Percentiles rank a stretch among this genome's conserved stretches.
These are phyloP conservation scores for Cordyceps tenuipes DNA, from an alignment of 2,329 filamentous ascomycete species.

Conservation along the genomic window DNA sequence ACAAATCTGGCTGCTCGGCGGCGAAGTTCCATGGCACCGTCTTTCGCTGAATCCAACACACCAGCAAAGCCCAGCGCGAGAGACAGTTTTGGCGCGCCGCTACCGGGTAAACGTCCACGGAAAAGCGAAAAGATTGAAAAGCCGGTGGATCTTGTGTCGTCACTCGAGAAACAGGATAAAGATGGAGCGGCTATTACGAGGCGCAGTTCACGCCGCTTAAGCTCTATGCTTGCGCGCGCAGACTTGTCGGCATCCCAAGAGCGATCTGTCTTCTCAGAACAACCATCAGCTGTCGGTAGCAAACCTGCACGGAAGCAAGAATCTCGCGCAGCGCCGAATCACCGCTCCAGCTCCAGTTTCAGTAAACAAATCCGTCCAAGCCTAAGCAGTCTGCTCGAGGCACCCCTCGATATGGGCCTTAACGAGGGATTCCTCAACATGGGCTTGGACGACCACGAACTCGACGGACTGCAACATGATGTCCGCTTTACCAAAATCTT, in stretches of 20 bases:
- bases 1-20: conserved; percentile 44
- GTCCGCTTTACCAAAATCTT: conserved; percentile 65
- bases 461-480: conserved; percentile 63
- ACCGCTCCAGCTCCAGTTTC: conserved; percentile 32
- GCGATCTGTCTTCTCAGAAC: conserved; percentile 69
- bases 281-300: conserved; percentile 33
- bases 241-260: conserved; percentile 83
- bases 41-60: conserved; percentile 67
- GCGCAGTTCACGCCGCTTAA: conserved; percentile 68
- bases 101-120: conserved; percentile 44
- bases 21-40: conserved; percentile 57
- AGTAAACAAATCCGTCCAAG: conserved; percentile 40
- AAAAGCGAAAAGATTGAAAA: conserved; percentile 45
- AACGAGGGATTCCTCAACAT: conserved; percentile 67
- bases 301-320: conserved; percentile 54
- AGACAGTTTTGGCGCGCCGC: conserved; percentile 64
- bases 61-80: conserved; percentile 62
- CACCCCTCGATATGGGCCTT: conserved; percentile 59
- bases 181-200: conserved; percentile 43
- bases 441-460: conserved; percentile 63
- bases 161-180: conserved; percentile 60
- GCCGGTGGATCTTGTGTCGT: conserved; percentile 55
- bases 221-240: conserved; percentile 79
- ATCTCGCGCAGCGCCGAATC: conserved; percentile 50
- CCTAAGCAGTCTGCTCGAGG: conserved; percentile 57